Base-by-base conservation (phyloP, 78 protist genomes). In the Trichosphaerium sp. region DNA sequence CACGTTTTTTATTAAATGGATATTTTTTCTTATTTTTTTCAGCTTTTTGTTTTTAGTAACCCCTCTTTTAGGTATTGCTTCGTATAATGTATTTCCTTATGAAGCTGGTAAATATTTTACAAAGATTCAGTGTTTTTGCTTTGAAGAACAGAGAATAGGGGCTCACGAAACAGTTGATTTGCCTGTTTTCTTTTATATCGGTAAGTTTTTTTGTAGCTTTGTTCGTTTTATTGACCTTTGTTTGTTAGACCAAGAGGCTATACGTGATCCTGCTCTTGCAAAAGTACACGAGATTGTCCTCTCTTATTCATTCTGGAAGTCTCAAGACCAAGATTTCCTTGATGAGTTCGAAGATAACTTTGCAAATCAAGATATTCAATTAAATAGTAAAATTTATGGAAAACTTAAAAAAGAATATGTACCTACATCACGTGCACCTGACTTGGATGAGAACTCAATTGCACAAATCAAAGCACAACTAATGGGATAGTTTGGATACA, bases 111-210 rank as follows among this genome's bases (percentile, higher is more conserved):
- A 37, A 12, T 92, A 88, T 65, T 89, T 92, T 43, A 87, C 84
- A 65, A 92, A 92, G 79, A 84, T 87, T 32, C 97, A 92, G 61
- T 92, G 97, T 44, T 92, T 92, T 65, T 92, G 97, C 52, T 89
- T 92, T 44, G 90, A 88, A 38, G 88, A 88, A 68, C 93, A 85
- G 69, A 74, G 92, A n/a, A 67, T 89, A 34, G 76, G 77, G 32
- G 82, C 97, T 2, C 38, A 69, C 55, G 97, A 92, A 73, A 57
- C 79, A 21, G 86, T 92, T 18, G 95, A 92, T 42, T 80, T 92
- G 92, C 97, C 97, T n/a, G 97, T 92, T 32, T 78, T 92, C 71
- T 92, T 92, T 76, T 91, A 74, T 57, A 69, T 92, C 8, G 97
- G n/a, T n/a, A n/a, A n/a, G n/a, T n/a, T n/a, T n/a, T n/a, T n/a